Conservation (phyloP, 106 monocot genomes). For the Alisma plantagoaquatica region DNA sequence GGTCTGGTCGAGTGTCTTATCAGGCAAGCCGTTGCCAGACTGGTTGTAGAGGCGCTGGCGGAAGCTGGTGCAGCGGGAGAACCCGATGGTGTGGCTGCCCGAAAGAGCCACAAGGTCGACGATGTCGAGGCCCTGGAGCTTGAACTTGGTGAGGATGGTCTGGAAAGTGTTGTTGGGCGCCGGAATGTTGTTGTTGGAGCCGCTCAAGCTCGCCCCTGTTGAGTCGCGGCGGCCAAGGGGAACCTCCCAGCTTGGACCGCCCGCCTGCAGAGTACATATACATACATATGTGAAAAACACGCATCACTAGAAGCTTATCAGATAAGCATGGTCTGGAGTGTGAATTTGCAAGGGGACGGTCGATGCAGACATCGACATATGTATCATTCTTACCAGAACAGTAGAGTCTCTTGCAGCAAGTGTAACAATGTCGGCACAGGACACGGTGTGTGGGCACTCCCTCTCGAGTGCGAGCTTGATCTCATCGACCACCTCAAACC, state of each 20-base stretch:
- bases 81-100: conserved; percentile 62
- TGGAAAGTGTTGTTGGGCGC: conserved; percentile 57
- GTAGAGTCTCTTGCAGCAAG: conserved; percentile 41
- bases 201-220: conserved; percentile 36
- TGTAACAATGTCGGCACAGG: conserved; percentile 39
- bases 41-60: conserved; percentile 68
- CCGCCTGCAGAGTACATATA: conserved; percentile 11
- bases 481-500: conserved; percentile 41
- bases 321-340: not conserved
- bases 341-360: not conserved
- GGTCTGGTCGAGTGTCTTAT: conserved; percentile 26
- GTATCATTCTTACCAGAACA: conserved; percentile 26
- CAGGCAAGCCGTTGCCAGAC: conserved; percentile 44
- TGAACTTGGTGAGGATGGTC: conserved; percentile 63
- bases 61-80: conserved; percentile 54
- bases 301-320: not conserved
- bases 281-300: not conserved
- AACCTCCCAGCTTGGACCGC: conserved; percentile 49
- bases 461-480: conserved; percentile 52
- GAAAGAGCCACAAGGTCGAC: conserved; percentile 62
- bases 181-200: conserved; percentile 63
- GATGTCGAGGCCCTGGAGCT: conserved; percentile 45
- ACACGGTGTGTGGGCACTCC: conserved; percentile 38
- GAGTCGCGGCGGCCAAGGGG: conserved; percentile 62
- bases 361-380: not conserved